Percentiles rank a stretch among this genome's conserved stretches.
Conservation (phyloP, 352 stramenopile species). For the Phytophthora megakarya region DNA sequence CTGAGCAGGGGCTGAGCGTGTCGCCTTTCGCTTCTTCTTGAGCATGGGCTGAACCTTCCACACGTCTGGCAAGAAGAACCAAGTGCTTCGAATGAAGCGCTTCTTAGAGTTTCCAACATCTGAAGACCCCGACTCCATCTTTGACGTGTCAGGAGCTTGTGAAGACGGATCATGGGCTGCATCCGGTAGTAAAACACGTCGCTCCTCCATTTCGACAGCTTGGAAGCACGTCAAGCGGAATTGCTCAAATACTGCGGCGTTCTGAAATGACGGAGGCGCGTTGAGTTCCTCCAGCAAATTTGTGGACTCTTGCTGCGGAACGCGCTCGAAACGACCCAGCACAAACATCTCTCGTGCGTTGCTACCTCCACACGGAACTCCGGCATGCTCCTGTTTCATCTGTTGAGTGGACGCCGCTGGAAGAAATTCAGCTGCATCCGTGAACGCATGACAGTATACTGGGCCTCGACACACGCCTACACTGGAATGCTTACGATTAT, state of each 20-base stretch:
- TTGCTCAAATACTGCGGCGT: conserved; percentile 58
- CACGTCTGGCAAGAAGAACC: conserved; percentile 87
- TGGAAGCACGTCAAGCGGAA: conserved; percentile 86
- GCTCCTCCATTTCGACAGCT: conserved; percentile 81
- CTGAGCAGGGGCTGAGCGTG: conserved; percentile 75
- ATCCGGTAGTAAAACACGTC: conserved; percentile 42
- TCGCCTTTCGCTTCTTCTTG: conserved; percentile 90
- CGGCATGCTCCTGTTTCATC: conserved; percentile 62
- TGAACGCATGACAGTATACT: conserved; percentile 79
- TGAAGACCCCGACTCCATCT: background rate
- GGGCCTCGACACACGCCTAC: conserved; percentile 82
- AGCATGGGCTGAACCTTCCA: conserved; percentile 90
- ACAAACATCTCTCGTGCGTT: conserved; percentile 69
- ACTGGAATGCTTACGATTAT: conserved; percentile 86
- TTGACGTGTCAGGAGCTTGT: background rate
- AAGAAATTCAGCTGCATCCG: conserved; percentile 32
- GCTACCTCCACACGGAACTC: conserved; percentile 44
- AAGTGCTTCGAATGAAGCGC: conserved; percentile 63
- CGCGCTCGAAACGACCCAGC: conserved; percentile 79
- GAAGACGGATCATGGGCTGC: conserved; percentile 6
- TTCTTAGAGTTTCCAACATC: conserved; percentile 5
- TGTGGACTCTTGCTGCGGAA: conserved; percentile 65
- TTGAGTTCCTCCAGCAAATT: conserved; percentile 52
- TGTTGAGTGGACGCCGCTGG: conserved; percentile 43
- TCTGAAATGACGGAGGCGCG: conserved; percentile 49